Evolutionary conservation across 2,329 filamentous ascomycete species (phyloP).

Genomic region (Cladophialophora chaetospira): DNA sequence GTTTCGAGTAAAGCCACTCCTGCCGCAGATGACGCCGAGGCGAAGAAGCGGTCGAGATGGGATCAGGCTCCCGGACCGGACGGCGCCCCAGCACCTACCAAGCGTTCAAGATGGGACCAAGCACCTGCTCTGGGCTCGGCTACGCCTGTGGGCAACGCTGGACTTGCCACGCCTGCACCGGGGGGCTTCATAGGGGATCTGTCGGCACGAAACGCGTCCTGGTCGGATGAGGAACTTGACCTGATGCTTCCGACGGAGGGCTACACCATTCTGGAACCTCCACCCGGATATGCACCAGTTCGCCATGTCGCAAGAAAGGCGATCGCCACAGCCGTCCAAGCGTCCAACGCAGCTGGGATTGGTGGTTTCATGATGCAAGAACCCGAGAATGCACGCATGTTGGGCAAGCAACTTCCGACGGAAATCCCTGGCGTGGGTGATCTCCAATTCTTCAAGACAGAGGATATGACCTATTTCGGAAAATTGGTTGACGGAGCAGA

Average conservation of each 20-base stretch:
- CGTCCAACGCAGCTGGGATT: conserved; percentile 58
- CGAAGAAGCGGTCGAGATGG: conserved; percentile 83
- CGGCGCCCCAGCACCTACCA: conserved; percentile 63
- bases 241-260: conserved; percentile 86
- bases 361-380: conserved; percentile 98
- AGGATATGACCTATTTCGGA: conserved; percentile 98
- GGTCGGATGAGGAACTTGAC: conserved; percentile 86
- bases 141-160: conserved; percentile 71
- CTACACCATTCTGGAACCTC: conserved; percentile 88
- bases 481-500: conserved; percentile 94
- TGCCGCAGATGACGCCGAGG: conserved; percentile 54
- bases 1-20: conserved; percentile 63
- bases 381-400: conserved; percentile 76
- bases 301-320: conserved; percentile 75
- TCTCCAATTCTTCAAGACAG: conserved; percentile 95
- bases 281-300: conserved; percentile 86
- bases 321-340: conserved; percentile 70
- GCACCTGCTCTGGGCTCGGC: conserved; percentile 68
- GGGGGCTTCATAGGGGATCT: conserved; percentile 78
- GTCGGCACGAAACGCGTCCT: conserved; percentile 71
- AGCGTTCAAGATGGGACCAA: conserved; percentile 89
- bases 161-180: conserved; percentile 70
- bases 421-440: conserved; percentile 96
- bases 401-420: conserved; percentile 88
- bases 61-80: conserved; percentile 73